Conservation (phyloP, 106 monocot genomes). For the Acanthochlamys bracteata region DNA sequence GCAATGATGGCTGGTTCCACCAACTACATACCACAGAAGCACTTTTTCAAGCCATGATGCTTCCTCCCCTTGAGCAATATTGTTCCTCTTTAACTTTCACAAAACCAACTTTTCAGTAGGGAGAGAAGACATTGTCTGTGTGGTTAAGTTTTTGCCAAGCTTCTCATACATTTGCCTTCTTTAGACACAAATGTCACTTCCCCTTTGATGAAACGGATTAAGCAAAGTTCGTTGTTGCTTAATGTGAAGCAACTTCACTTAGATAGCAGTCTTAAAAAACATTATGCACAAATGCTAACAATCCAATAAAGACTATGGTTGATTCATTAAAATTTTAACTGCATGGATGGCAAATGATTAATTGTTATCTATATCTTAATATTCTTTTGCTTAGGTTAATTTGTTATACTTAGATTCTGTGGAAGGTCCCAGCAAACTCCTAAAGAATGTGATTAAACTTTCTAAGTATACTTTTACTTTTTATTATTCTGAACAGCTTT, state of each 20-base stretch:
- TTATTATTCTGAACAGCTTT: background rate
- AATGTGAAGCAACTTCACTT: background rate
- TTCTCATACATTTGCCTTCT: background rate
- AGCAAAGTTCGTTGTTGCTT: background rate
- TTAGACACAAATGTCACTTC: background rate
- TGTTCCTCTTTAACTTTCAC: constrained; percentile 16
- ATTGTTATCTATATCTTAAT: background rate
- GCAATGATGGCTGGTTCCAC: constrained; percentile 28
- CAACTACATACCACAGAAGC: constrained; percentile 17
- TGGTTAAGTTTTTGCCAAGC: background rate
- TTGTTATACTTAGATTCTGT: background rate
- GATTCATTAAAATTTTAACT: background rate
- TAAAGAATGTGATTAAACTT: background rate
- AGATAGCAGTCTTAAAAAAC: background rate
- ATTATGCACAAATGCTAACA: background rate
- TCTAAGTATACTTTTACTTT: background rate
- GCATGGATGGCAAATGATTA: background rate
- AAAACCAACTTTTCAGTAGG: constrained; percentile 3
- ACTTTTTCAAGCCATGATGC: constrained; percentile 27
- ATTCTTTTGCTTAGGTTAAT: background rate
- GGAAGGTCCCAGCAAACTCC: background rate
- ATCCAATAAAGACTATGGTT: background rate
- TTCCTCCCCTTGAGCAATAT: constrained; percentile 4
- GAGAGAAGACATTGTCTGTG: background rate
- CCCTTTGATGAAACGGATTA: background rate